phyloP scores from a whole-genome alignment of 805 yeast species.

The Ogataea polymorpha region DNA sequence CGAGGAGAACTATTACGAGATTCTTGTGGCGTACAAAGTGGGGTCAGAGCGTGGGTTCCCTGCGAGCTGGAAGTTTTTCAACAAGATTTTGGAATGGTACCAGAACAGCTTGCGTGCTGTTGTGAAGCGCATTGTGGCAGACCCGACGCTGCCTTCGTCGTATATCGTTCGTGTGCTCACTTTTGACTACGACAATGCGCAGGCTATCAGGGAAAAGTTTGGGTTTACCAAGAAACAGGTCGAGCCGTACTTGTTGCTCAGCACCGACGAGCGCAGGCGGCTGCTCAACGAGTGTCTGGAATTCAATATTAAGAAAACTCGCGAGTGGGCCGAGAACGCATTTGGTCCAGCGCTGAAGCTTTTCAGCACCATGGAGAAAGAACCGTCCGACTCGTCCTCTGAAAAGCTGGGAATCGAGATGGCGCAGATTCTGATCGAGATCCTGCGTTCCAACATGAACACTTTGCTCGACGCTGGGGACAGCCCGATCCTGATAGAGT shows the following conservation, averaged over 20 bases:
- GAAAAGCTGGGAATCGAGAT: constrained; percentile 29
- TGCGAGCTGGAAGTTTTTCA: constrained; percentile 66
- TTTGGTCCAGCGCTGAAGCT: constrained; percentile 36
- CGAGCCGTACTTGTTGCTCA: constrained; percentile 47
- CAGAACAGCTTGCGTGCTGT: constrained; percentile 63
- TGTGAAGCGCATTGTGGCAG: constrained; percentile 54
- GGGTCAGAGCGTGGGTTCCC: constrained; percentile 65
- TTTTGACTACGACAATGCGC: constrained; percentile 68
- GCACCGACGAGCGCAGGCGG: constrained; percentile 64
- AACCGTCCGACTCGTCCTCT: constrained; percentile 49
- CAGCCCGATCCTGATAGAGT: constrained; percentile 27
- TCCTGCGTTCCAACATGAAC: constrained; percentile 29
- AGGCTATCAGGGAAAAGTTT: constrained; percentile 48
- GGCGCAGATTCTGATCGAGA: constrained; percentile 26
- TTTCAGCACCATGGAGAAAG: constrained; percentile 60
- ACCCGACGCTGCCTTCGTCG: constrained; percentile 62
- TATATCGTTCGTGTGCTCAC: constrained; percentile 70
- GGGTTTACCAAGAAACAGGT: constrained; percentile 44
- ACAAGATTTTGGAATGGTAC: constrained; percentile 60
- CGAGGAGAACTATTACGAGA: constrained; percentile 77
- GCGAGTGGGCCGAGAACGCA: constrained; percentile 75
- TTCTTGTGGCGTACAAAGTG: constrained; percentile 61
- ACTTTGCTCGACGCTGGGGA: constrained; percentile 38
- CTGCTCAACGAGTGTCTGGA: constrained; percentile 76
- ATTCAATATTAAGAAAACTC: constrained; percentile 68